A percentile compares a stretch with the other conserved stretches of the same genome.
These are phyloP conservation scores for Thielaviopsis populi DNA, from an alignment of 2,329 filamentous ascomycete species.

Conservation along the genomic window DNA sequence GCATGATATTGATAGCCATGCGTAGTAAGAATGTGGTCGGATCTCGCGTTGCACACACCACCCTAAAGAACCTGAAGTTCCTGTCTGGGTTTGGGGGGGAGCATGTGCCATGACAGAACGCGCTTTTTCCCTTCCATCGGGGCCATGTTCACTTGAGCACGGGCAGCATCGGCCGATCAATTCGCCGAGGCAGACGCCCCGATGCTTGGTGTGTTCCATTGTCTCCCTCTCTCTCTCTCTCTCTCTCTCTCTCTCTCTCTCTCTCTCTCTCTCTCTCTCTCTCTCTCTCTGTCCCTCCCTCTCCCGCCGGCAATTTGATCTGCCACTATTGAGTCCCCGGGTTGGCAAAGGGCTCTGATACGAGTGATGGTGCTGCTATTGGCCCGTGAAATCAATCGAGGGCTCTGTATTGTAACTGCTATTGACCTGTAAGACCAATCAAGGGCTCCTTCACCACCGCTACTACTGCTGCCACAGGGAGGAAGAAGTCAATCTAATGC, in stretches of 20 bases:
- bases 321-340: background rate
- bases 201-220: background rate
- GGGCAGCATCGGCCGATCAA: background rate
- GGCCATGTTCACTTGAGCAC: background rate
- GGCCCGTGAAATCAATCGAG: too few relatives aligned
- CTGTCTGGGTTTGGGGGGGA: background rate
- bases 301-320: too few relatives aligned
- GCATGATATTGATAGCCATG: background rate
- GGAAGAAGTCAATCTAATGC: background rate
- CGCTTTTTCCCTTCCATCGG: background rate
- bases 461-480: background rate
- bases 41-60: background rate
- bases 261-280: too few relatives aligned
- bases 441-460: background rate
- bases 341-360: background rate
- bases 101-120: background rate
- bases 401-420: background rate
- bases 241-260: too few relatives aligned
- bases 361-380: too few relatives aligned
- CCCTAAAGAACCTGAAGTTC: background rate
- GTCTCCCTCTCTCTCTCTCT: too few relatives aligned
- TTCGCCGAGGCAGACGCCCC: background rate
- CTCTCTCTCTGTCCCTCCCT: too few relatives aligned
- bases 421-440: background rate
- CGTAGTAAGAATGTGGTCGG: background rate